Evolutionary conservation across 148 eudicot species (phyloP), one percentile per base, ranked within the genome.

Genomic region (Dianthus caryophyllus): DNA sequence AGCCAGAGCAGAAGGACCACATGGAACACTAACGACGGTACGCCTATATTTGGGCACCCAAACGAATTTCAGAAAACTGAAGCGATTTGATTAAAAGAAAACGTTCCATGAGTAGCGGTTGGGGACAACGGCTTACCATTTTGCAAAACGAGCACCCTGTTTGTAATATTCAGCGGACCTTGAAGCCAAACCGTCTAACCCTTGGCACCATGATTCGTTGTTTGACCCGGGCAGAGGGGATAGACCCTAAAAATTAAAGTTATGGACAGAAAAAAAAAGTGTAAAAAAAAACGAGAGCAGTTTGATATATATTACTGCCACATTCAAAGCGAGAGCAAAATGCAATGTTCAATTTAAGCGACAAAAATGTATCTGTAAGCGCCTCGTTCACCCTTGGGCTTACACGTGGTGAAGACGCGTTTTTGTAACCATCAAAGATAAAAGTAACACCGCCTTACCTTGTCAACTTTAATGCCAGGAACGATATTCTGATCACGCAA

Each of bases 121-220:
- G 11, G 44, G 18, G 16, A 62, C 63, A 25, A 27, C 54, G 62
- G 65, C 85, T 78, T 70, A 93, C 98, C 98, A 93, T 77, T 93
- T 93, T 1, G 98, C 98, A 80, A 93, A 93, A 57, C 98, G 96
- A 74, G 98, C 96, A 71, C 98, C 98, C 75, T 93, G 98, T 61
- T 83, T 87, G 29, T 93, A 93, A 83, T 93, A 93, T 71, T 87
- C 98, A 41, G 98, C 96, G 64, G 96, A 84, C 68, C 98, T 83
- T 71, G 98, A 89, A 61, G 95, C 95, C 82, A 93, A 70, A 62
- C 98, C 98, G 80, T 93, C 98, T 73, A 93, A 74, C 33, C 98
- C 96, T 81, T 89, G 98, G 73, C 98, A 93, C 98, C 98, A 93
- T 31, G 98, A 93, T 76, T 93, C 98, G 71, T 89, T 84, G 77